These are phyloP conservation scores for Hymenoscyphus fraxineus DNA, from an alignment of 2,329 filamentous ascomycete genomes.

Conservation along the genomic window DNA sequence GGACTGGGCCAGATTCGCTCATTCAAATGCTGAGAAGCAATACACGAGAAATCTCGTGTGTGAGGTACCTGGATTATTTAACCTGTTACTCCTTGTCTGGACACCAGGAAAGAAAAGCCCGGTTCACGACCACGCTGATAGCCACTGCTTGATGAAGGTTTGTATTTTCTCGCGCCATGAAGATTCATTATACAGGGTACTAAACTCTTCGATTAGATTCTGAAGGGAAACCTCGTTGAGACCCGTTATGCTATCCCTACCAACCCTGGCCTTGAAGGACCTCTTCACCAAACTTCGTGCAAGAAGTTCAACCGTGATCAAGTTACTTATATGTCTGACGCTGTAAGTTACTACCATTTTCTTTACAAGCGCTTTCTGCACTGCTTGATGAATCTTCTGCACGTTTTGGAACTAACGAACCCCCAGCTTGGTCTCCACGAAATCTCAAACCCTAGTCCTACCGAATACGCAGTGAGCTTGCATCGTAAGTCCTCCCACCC, in stretches of 20 bases:
- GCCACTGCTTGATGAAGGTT: conserved; percentile 88
- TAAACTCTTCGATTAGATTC: conserved; percentile 39
- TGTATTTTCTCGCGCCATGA: background rate
- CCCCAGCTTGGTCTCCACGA: conserved; percentile 70
- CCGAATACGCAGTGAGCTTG: conserved; percentile 77
- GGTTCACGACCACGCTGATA: conserved; percentile 85
- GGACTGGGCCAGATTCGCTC: conserved; percentile 71
- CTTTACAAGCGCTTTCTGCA: too few species aligned
- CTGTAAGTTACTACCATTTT: conserved; percentile 34
- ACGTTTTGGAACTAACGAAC: background rate
- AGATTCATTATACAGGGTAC: background rate
- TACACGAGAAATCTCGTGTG: conserved; percentile 91
- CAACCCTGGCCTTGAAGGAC: conserved; percentile 40
- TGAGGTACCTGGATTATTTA: conserved; percentile 69
- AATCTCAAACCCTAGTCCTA: conserved; percentile 68
- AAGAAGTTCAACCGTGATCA: conserved; percentile 65
- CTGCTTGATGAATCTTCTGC: background rate
- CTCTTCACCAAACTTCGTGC: conserved; percentile 38
- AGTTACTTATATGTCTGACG: conserved; percentile 89
- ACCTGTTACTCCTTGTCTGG: conserved; percentile 78
- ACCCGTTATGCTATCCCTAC: conserved; percentile 58
- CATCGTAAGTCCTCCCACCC: conserved; percentile 46
- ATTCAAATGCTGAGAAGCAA: conserved; percentile 61
- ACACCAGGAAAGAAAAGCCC: conserved; percentile 76
- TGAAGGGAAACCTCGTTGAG: conserved; percentile 74